Evolutionary conservation across 495 filamentous ascomycete genomes (phyloP), one percentile per base, ranked within the genome.

Genomic region (Evernia prunastri): DNA sequence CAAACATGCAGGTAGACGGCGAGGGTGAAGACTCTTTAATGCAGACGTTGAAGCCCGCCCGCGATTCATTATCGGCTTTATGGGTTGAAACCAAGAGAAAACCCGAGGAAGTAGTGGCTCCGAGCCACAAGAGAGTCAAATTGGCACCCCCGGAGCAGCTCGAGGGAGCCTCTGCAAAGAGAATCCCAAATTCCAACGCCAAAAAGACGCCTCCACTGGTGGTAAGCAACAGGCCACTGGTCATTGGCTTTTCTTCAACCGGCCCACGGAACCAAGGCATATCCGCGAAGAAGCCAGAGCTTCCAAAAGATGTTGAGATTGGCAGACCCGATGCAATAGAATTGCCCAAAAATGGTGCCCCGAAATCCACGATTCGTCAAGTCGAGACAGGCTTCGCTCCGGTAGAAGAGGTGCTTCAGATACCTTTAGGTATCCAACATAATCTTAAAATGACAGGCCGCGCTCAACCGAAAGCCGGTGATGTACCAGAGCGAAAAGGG

Each of bases 251-350:
- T 40, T 57, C 58, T 63, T 37, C 53, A 15, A 60, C 56, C 23
- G 74, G 74, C 27, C 68, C 73, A 35, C 29, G 42, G 40, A 76
- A 76, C 59, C 74, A 76, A 58, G 73, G 74, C 7, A 36, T 58
- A n/a, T 68, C 60, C 58, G 54, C 58, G 9, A 31, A 40, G 53
- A 67, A 64, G 40, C 6, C 47, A 31, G 33, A 35, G 39, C 37
- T 18, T 20, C 23, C 36, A 29, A 40, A 56, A 0, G 27, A 54
- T 9, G 27, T 54, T 20, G 17, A 7, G 3, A 54, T 4, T 51
- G 25, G 25, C 12, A 13, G 3, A 29, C 47, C 25, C 47, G 5
- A 3, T 51, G 47, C 10, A 51, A 3, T 17, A 3, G 17, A 33
- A 11, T 54, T 18, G 15, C 27, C 27, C 17, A 11, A 8, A 29